These are phyloP conservation scores for Asterochloris erici DNA, from an alignment of 139 green algal species.

Conservation along the genomic window DNA sequence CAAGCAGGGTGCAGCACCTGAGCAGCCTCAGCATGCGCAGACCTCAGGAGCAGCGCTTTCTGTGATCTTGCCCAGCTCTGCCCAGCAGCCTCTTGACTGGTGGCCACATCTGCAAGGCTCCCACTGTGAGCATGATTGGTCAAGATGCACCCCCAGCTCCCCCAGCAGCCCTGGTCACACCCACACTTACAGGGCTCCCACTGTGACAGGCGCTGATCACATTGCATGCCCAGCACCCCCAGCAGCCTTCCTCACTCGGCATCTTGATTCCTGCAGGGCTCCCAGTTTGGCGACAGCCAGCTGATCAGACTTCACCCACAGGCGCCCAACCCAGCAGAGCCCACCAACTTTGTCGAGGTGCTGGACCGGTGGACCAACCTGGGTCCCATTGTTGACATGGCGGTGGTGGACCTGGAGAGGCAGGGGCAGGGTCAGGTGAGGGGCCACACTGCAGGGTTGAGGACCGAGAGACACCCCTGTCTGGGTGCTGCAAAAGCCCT, in stretches of 20 bases:
- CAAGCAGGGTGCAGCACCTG: no score
- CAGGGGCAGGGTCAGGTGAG: slow-evolving; percentile 90
- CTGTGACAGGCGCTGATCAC: not conserved
- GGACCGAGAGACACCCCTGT: not conserved
- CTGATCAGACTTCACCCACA: slow-evolving; percentile 61
- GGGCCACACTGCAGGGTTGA: no score
- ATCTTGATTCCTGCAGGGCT: slow-evolving; percentile 16
- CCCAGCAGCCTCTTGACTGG: no score
- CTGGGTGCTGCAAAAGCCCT: not conserved
- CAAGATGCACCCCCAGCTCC: no score
- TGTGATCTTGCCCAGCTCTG: no score
- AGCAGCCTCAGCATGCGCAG: no score
- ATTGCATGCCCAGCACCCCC: not conserved
- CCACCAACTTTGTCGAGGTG: slow-evolving; percentile 65
- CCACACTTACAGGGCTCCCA: no score
- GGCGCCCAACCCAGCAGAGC: slow-evolving; percentile 28
- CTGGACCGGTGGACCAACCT: slow-evolving; percentile 89
- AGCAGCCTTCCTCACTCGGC: not conserved
- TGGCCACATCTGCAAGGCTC: no score
- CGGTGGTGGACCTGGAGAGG: slow-evolving; percentile 90
- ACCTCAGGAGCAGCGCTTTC: no score
- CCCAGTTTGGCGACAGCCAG: slow-evolving; percentile 67
- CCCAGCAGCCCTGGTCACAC: no score
- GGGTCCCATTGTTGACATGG: slow-evolving; percentile 94
- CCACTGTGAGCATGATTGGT: no score